Evolutionary conservation across 73 alveolate species (phyloP).

Genomic region (Paramecium tetraurelia): DNA sequence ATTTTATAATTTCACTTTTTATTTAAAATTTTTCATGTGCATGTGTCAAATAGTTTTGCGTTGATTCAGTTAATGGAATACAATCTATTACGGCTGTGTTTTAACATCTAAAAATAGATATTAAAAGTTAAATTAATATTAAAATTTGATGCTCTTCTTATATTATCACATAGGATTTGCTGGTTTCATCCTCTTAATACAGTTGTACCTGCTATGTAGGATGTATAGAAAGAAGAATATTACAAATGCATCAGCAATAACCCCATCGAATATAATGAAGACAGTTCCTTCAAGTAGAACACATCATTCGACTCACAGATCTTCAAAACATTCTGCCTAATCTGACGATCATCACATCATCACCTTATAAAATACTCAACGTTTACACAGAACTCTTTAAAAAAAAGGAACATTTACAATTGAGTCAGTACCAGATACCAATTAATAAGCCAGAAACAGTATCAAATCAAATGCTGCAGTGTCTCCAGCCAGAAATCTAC

Average conservation of each 20-base stretch:
- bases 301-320: background rate
- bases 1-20: background rate
- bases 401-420: slow-evolving; percentile 13
- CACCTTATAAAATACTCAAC: background rate
- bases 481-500: background rate
- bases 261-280: background rate
- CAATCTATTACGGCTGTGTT: background rate
- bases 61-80: too few relatives aligned
- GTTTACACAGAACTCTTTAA: background rate
- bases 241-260: background rate
- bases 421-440: background rate
- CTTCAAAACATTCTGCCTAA: background rate
- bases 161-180: slow-evolving; percentile 2
- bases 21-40: background rate
- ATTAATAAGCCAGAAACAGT: background rate
- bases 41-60: too few relatives aligned
- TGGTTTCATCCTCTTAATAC: background rate
- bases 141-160: background rate
- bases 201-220: background rate
- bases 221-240: background rate
- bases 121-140: background rate
- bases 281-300: background rate
- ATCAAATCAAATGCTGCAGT: background rate
- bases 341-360: background rate
- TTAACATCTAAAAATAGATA: background rate